Conservation (phyloP, 2,329 filamentous ascomycete genomes). For the Ophiostoma himal-ulmi region DNA sequence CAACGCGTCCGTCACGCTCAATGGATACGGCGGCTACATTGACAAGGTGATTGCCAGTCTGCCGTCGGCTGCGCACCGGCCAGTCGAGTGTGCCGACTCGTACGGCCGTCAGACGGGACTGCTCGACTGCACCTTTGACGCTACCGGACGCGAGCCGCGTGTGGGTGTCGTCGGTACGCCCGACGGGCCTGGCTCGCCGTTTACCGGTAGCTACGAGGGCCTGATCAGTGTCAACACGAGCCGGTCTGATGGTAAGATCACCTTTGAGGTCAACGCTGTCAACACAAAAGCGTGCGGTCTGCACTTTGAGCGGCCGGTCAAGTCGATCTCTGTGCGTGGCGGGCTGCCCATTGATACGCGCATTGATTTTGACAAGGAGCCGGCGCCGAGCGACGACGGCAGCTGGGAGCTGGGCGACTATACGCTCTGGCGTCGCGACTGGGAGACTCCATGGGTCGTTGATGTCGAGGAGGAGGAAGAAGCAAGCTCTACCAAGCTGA, state of each 20-base stretch:
- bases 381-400: conserved; percentile 50
- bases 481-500: conserved; percentile 37
- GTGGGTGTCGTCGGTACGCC: conserved; percentile 49
- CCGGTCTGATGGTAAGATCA: conserved; percentile 34
- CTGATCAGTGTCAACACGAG: conserved; percentile 64
- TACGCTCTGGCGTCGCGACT: conserved; percentile 76
- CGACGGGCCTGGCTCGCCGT: conserved; percentile 56
- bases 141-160: conserved; percentile 32
- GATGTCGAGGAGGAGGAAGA: conserved; percentile 58
- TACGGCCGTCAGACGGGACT: conserved; percentile 46
- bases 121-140: conserved; percentile 64
- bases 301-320: conserved; percentile 62
- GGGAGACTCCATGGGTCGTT: conserved; percentile 70
- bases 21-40: conserved; percentile 63
- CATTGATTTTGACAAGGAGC: conserved; percentile 54
- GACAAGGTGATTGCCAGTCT: conserved; percentile 60
- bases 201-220: conserved; percentile 43
- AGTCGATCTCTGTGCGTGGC: conserved; percentile 54
- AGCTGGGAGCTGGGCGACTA: conserved; percentile 50
- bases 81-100: conserved; percentile 46
- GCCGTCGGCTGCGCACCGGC: conserved; percentile 62
- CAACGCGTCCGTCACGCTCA: conserved; percentile 62
- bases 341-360: conserved; percentile 56
- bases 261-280: conserved; percentile 60
- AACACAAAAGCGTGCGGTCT: conserved; percentile 78